Base-by-base conservation (phyloP, 2,329 filamentous ascomycete species). In the Cyphellophora europaea region DNA sequence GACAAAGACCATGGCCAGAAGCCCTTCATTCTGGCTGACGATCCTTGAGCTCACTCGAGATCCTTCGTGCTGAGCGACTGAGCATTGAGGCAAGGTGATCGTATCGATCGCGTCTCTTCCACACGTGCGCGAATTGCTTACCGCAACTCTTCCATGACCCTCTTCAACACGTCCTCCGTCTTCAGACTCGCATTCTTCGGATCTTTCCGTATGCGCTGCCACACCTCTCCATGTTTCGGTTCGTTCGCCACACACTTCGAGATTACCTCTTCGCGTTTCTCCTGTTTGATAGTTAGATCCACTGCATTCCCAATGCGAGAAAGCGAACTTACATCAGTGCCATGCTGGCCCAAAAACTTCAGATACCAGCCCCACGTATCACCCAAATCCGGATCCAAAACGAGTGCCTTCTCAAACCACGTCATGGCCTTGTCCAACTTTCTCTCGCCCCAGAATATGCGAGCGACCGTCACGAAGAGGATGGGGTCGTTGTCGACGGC, bases 341-440 rank as follows among this genome's bases (percentile, higher is more conserved):
- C 93, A 62, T 98, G 88, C 67, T 95, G 85, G 48, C 78, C 57
- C 45, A 96, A 55, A 57, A 96, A 98, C 58, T 89, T 88, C 59
- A 87, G 91, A 59, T 95, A 98, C 89, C 89, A 98, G 13, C 87
- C 89, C 93, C 93, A 98, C 8, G 79, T 83, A 63, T 98, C 93
- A 33, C 91, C 91, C 33, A 77, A 65, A 56, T 96, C 88, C 21
- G 80, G 77, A 53, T 98, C 87, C 10, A 91, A 67, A 35, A 94
- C 70, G 37, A 95, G 78, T 0, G 91, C 91, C 62, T 93, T 94
- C 62, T 95, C 87, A 58, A 98, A 98, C 91, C 91, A 98, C 45
- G 77, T 88, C 59, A 88, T 82, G 3, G 91, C 89, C 59, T 95
- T 94, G 49, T 96, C 91, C 15, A 98, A 70, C 54, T 81, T 80